Percentiles rank a stretch among this genome's conserved stretches.
phyloP scores from a whole-genome alignment of 164 flowering plant genomes.

The Liquidambar formosana region DNA sequence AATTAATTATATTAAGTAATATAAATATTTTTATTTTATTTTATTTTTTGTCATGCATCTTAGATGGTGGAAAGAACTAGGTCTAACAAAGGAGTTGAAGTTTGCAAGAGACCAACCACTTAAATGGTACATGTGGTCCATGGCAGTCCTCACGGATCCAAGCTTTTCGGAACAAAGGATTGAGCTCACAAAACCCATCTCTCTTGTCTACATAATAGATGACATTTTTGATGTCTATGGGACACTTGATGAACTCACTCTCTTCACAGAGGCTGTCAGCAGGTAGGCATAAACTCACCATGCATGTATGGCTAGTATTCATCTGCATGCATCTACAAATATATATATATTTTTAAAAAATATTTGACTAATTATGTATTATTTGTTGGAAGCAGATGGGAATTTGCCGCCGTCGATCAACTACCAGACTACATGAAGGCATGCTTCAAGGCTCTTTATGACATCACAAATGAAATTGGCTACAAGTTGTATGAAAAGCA shows the following conservation, averaged over 20 bases:
- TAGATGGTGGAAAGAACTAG: slow-evolving; percentile 68
- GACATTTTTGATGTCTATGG: slow-evolving; percentile 68
- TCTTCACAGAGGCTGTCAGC: slow-evolving; percentile 53
- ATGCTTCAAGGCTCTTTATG: slow-evolving; percentile 30
- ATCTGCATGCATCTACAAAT: background rate
- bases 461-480: slow-evolving; percentile 31
- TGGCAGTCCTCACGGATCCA: slow-evolving; percentile 41
- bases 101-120: slow-evolving; percentile 54
- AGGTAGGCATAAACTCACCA: slow-evolving; percentile 31
- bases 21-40: too few species aligned
- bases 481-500: slow-evolving; percentile 15
- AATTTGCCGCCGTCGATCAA: slow-evolving; percentile 10
- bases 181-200: slow-evolving; percentile 47
- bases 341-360: background rate
- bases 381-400: too few species aligned
- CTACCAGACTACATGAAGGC: slow-evolving; percentile 46
- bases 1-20: too few species aligned
- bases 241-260: slow-evolving; percentile 43
- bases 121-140: slow-evolving; percentile 55
- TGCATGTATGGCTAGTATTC: background rate
- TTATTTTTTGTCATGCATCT: too few species aligned
- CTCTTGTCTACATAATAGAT: slow-evolving; percentile 55
- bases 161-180: slow-evolving; percentile 38
- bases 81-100: slow-evolving; percentile 37
- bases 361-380: too few species aligned